Conservation (phyloP, 2,329 filamentous ascomycete genomes). For the Diplodia sapinea region DNA sequence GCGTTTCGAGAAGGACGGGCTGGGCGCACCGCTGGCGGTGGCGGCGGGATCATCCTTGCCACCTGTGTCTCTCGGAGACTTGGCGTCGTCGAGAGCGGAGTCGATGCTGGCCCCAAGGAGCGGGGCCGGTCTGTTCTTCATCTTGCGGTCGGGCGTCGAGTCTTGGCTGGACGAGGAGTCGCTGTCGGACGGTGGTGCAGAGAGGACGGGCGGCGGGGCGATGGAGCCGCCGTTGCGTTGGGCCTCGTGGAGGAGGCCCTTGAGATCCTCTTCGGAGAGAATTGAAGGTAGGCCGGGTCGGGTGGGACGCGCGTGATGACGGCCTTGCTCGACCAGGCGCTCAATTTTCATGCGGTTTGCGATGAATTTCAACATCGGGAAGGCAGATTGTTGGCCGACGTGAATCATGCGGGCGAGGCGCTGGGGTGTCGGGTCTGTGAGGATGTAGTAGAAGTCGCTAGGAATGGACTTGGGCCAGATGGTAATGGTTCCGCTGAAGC, state of each 20-base stretch:
- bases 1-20: constrained; percentile 27
- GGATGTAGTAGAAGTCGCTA: constrained; percentile 83
- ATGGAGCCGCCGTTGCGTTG: constrained; percentile 39
- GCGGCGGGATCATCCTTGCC: background rate
- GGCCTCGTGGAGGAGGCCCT: constrained; percentile 47
- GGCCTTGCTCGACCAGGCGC: constrained; percentile 65
- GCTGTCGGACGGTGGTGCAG: constrained; percentile 40
- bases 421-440: constrained; percentile 78
- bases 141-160: constrained; percentile 37
- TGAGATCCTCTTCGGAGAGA: constrained; percentile 56
- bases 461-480: constrained; percentile 87
- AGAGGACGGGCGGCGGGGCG: constrained; percentile 38
- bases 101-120: constrained; percentile 28
- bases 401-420: constrained; percentile 87
- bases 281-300: constrained; percentile 44
- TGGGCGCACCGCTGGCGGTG: background rate
- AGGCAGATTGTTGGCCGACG: constrained; percentile 85
- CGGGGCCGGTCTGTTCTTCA: background rate
- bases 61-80: background rate
- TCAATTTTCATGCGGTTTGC: constrained; percentile 86
- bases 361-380: constrained; percentile 91
- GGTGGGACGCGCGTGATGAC: constrained; percentile 51
- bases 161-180: constrained; percentile 37
- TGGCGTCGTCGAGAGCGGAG: constrained; percentile 7
- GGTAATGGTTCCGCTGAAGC: constrained; percentile 92